Evolutionary conservation across 2,329 filamentous ascomycete genomes (phyloP).

Genomic region (Lecanicillium sp.): DNA sequence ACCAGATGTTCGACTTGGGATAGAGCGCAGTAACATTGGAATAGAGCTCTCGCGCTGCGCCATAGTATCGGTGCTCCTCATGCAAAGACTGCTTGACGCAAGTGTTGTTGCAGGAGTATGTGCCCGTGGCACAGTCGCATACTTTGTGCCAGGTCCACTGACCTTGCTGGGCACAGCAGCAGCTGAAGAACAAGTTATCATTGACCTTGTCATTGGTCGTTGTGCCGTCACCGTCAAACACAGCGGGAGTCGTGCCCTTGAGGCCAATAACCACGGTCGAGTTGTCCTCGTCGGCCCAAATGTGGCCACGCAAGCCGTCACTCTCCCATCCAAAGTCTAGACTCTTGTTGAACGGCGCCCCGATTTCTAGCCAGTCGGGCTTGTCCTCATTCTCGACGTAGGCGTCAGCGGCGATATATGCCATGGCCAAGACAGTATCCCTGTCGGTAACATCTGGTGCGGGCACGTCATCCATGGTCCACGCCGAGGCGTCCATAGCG

Average conservation of each 20-base stretch:
- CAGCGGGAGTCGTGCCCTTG: conserved; percentile 82
- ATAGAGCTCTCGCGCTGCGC: conserved; percentile 80
- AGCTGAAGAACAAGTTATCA: conserved; percentile 96
- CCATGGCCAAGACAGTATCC: conserved; percentile 73
- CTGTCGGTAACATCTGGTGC: conserved; percentile 82
- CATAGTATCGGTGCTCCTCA: conserved; percentile 86
- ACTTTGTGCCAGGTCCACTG: conserved; percentile 86
- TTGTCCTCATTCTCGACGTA: conserved; percentile 69
- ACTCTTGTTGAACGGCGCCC: conserved; percentile 73
- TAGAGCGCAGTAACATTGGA: conserved; percentile 88
- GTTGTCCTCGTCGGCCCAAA: conserved; percentile 82
- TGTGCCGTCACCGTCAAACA: conserved; percentile 95
- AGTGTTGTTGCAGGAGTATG: conserved; percentile 87
- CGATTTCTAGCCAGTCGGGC: conserved; percentile 77
- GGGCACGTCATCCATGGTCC: conserved; percentile 71
- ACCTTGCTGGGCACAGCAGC: conserved; percentile 91
- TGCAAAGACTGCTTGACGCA: conserved; percentile 70
- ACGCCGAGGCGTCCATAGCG: conserved; percentile 64
- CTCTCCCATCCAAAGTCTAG: conserved; percentile 87
- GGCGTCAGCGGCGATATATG: conserved; percentile 81
- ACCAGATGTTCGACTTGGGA: conserved; percentile 76
- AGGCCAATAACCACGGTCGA: conserved; percentile 83
- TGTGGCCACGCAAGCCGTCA: conserved; percentile 84
- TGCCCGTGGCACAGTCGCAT: conserved; percentile 82
- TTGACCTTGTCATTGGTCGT: conserved; percentile 97